Base-by-base conservation (phyloP, 225 moss, liverwort and hornwort species). In the Pleurozium schreberi region DNA sequence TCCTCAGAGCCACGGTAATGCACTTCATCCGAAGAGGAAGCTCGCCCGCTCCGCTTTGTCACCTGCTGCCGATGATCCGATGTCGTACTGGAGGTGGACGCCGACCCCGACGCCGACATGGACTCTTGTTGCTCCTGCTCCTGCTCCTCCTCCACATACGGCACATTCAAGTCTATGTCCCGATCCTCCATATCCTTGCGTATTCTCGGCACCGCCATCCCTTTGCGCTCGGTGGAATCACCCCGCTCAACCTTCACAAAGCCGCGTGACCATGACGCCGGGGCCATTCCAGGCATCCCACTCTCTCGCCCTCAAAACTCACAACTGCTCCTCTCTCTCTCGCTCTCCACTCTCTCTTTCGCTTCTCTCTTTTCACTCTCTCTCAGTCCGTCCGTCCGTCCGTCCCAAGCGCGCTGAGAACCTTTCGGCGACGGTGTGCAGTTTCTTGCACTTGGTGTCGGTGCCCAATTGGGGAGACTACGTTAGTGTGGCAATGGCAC, bases 221-320 rank as follows among this genome's bases (percentile, higher is more conserved):
- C 68, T 89, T 93, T 93, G 68, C 90, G 75, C 88, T 93, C 93
- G 13, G 27, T 80, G 22, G 89, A 61, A 87, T 93, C 93, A n/a
- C 88, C 77, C 67, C 92, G 76, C 93, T 92, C 93, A 78, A 79
- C 15, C 90, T 90, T 90, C 68, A 89, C 90, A 43, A 38, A 84
- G 28, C 70, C 53, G 19, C 87, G 67, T 34, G 74, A 47, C 93
- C 92, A 90, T 77, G 90, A 42, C 79, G 92, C 62, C 19, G 93
- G 93, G 71, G 92, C 92, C 92, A 93, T 93, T 85, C 92, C 93
- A 93, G 93, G 93, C 93, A 93, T 93, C 87, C 59, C 89, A 71
- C 59, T 74, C 86, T 82, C 82, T 58, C 82, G 47, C 66, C 10
- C 57, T 34, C 49, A 49, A 49, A 49, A 49, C 49, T 49, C 49